phyloP scores from a whole-genome alignment of 2,329 filamentous ascomycete genomes.

The Pseudogymnoascus sp. region DNA sequence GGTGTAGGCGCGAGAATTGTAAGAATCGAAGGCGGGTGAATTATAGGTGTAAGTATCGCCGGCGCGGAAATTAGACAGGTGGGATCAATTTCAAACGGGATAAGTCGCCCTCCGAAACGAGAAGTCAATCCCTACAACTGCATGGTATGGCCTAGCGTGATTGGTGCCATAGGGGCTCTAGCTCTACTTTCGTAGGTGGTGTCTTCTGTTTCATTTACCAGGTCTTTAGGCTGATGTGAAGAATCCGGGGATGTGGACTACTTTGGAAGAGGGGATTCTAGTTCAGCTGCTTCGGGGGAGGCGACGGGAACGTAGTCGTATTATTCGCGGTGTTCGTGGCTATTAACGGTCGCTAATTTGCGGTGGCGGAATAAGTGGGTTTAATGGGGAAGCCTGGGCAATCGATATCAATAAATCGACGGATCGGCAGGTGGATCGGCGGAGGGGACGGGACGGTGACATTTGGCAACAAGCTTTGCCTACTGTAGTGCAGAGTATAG shows the following conservation, averaged over 20 bases:
- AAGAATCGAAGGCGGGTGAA: background rate
- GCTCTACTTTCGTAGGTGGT: background rate
- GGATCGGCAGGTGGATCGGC: background rate
- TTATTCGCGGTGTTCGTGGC: background rate
- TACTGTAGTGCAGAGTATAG: background rate
- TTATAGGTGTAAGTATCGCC: background rate
- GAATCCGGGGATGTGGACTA: slow-evolving; percentile 4
- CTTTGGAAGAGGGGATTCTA: background rate
- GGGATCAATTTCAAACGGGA: background rate
- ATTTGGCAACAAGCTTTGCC: slow-evolving; percentile 2
- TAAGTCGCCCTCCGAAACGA: background rate
- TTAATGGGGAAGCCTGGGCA: background rate
- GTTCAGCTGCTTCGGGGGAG: background rate
- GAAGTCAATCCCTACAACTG: background rate
- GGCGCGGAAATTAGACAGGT: background rate
- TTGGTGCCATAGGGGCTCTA: background rate
- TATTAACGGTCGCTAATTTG: slow-evolving; percentile 1
- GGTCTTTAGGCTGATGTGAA: background rate
- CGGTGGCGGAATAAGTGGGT: slow-evolving; percentile 5
- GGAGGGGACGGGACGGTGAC: background rate
- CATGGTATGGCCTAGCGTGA: background rate
- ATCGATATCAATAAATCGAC: background rate
- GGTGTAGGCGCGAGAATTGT: background rate
- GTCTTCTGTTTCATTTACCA: background rate
- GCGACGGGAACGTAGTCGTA: background rate